These are phyloP conservation scores for Phytopythium vexans DNA, from an alignment of 352 stramenopile genomes.

Conservation along the genomic window DNA sequence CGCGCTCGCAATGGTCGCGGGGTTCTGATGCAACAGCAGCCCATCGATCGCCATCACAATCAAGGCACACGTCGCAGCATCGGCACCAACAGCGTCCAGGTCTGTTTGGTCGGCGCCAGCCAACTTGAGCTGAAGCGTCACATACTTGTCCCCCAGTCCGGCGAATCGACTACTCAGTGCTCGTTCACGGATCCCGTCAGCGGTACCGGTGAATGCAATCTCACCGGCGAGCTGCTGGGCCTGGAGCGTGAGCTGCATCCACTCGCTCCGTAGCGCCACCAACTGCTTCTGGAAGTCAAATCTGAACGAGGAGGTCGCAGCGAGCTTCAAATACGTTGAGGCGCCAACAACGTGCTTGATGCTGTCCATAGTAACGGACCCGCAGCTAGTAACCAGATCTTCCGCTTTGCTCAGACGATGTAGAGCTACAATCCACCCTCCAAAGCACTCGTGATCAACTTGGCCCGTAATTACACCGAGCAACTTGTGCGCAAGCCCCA, in stretches of 20 bases:
- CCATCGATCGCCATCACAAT: conserved; percentile 29
- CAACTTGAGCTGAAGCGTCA: conserved; percentile 19
- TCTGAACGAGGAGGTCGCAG: conserved; percentile 28
- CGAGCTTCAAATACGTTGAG: conserved; percentile 28
- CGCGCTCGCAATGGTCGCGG: neutral
- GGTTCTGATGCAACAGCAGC: conserved; percentile 19
- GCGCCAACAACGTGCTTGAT: conserved; percentile 21
- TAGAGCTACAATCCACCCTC: conserved; percentile 41
- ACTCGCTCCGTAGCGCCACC: conserved; percentile 31
- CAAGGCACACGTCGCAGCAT: conserved; percentile 20
- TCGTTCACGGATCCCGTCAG: conserved; percentile 16
- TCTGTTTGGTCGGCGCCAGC: conserved; percentile 23
- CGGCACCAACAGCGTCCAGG: conserved; percentile 21
- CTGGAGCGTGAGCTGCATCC: conserved; percentile 38
- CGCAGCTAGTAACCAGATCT: conserved; percentile 16
- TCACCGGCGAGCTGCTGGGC: conserved; percentile 44
- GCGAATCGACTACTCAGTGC: conserved; percentile 20
- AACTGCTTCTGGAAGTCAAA: conserved; percentile 46
- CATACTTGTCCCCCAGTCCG: conserved; percentile 20
- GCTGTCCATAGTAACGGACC: conserved; percentile 21
- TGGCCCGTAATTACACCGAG: conserved; percentile 17
- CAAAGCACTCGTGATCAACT: conserved; percentile 40
- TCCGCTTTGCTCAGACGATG: conserved; percentile 29
- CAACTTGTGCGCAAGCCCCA: conserved; percentile 19
- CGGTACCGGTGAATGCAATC: conserved; percentile 28